Evolutionary conservation across 1,139 yeast genomes (phyloP).

Genomic region (Yamadazyma dendronema): DNA sequence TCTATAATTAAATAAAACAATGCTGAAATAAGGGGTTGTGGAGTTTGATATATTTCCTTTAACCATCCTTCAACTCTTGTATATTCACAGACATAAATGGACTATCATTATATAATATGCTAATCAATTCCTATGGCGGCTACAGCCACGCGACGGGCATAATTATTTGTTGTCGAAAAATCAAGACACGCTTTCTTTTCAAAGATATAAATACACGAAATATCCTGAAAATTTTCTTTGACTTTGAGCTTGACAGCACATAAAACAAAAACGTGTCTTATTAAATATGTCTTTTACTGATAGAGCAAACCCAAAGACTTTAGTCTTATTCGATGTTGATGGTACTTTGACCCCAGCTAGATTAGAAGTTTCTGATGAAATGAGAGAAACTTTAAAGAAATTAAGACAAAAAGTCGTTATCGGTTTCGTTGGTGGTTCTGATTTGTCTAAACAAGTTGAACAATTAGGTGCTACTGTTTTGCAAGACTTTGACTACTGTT

Average conservation of each 20-base stretch:
- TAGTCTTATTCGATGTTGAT: constrained; percentile 94
- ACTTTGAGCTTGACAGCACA: constrained; percentile 1
- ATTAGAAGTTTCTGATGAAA: constrained; percentile 75
- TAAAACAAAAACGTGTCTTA: background rate
- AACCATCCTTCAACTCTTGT: too few species aligned
- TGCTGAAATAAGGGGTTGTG: too few species aligned
- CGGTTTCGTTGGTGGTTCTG: constrained; percentile 99
- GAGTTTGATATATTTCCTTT: too few species aligned
- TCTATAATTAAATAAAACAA: too few species aligned
- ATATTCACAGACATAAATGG: too few species aligned
- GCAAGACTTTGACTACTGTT: constrained; percentile 87
- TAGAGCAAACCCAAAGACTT: constrained; percentile 55
- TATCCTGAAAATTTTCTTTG: constrained; percentile 1
- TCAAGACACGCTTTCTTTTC: background rate
- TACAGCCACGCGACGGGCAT: background rate
- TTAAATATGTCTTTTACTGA: constrained; percentile 47
- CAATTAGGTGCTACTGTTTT: constrained; percentile 84
- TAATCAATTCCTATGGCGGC: too few species aligned
- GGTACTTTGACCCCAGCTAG: constrained; percentile 99
- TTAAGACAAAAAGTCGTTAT: constrained; percentile 88
- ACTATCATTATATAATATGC: too few species aligned
- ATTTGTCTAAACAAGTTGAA: constrained; percentile 89
- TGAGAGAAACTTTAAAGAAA: constrained; percentile 64
- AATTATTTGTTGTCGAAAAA: constrained; percentile 7
- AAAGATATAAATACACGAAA: constrained; percentile 6